These are phyloP conservation scores for Emergomyces pasteurianus DNA, from an alignment of 2,329 filamentous ascomycete species.

Conservation along the genomic window DNA sequence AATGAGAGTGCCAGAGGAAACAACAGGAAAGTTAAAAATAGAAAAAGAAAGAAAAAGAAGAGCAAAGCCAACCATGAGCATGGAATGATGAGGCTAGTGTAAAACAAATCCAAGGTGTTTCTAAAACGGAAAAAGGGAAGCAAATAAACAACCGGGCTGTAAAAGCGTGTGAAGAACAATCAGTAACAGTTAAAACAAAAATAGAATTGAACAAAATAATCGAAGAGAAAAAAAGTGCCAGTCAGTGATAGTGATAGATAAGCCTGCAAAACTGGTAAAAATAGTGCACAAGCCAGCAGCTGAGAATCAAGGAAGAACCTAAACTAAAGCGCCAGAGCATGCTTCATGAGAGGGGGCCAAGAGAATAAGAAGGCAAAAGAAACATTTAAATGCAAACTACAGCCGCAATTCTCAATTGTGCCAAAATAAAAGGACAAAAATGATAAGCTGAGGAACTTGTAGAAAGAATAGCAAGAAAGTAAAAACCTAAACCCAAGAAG, in stretches of 20 bases:
- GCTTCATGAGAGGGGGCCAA: not conserved
- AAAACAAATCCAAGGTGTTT: not conserved
- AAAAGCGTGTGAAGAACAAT: too few species aligned
- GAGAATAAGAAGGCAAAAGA: not conserved
- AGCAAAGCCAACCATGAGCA: not conserved
- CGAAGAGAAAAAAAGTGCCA: not conserved
- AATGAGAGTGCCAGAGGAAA: too few species aligned
- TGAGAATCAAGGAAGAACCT: not conserved
- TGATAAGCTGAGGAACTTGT: not conserved
- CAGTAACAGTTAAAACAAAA: too few species aligned
- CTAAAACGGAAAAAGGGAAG: not conserved
- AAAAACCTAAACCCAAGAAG: not conserved
- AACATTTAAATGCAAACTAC: not conserved
- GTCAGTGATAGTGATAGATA: not conserved
- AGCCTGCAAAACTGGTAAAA: not conserved
- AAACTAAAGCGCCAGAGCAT: slow-evolving; percentile 2
- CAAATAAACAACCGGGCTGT: too few species aligned
- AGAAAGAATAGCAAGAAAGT: not conserved
- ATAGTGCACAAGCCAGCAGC: not conserved
- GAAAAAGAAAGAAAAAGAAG: not conserved
- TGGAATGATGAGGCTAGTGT: not conserved
- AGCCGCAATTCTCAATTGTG: not conserved
- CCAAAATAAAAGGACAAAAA: not conserved
- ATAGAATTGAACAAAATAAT: too few species aligned
- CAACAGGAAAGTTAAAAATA: too few species aligned